Evolutionary conservation across 2,329 filamentous ascomycete genomes (phyloP), one percentile per base, ranked within the genome.

Genomic region (Macrophomina phaseolina): DNA sequence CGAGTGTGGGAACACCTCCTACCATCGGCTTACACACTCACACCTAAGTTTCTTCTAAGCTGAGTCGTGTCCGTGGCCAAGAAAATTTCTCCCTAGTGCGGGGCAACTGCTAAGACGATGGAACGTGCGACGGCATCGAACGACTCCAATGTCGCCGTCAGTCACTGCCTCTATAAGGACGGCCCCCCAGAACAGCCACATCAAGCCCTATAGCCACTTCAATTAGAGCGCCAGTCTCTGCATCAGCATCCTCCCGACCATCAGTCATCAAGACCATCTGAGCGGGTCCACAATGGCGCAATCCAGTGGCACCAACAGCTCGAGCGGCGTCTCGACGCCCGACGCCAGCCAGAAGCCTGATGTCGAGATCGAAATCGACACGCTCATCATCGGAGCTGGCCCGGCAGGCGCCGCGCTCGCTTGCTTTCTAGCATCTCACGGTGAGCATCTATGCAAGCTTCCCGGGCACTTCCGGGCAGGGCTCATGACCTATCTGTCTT

Each of bases 371-470:
- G 73, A 80, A 60, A 83, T 80, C 0, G 82, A 86, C 64, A 77
- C 83, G 49, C 74, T 87, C 48, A 82, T 86, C 63, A 73, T 86
- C 28, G 82, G 85, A 14, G 77, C 83, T 40, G 86, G 86, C 0
- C 86, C 86, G 5, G 84, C 86, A 0, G 86, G 86, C 2, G 85
- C 83, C 5, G 78, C 83, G 1, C 73, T 87, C 38, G 85, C 85
- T 3, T 85, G 83, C 68, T 87, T 87, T 66, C 79, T 87, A 1
- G 76, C 78, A 3, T 77, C 79, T 6, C 76, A 86, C 77, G 82
- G 84, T 82, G 12, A 51, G 60, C 60, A 28, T 5, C 9, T 8
- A 38, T 9, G 6, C 11, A 9, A 23, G 8, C 14, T 36, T 12
- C 30, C 38, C 60, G 14, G 14, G 11, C 40, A 6, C 40, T 48